Base-by-base conservation (phyloP, 2,329 filamentous ascomycete species). In the Aspergillus clavatus region DNA sequence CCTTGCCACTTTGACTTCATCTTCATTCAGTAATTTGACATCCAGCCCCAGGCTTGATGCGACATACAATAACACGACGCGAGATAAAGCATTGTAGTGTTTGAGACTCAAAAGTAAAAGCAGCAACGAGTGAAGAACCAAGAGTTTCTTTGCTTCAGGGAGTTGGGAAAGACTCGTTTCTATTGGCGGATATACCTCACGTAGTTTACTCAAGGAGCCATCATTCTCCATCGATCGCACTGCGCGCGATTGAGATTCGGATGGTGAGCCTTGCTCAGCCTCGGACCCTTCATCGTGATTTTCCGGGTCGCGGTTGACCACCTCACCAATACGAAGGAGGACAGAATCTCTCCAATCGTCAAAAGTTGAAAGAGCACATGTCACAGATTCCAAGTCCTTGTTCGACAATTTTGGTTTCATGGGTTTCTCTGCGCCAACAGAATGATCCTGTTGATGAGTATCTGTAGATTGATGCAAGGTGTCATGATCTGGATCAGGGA, bases 301-400 rank as follows among this genome's bases (percentile, higher is more conserved):
- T n/a, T 78, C 74, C 42, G 71, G 74, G 8, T 74, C 66, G 31
- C 62, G 61, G 33, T 77, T 75, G 14, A 89, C 76, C 27, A 89
- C 78, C 54, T 93, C 84, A 14, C 82, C 80, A 19, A 95, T 72
- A 11, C 89, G 80, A 45, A 80, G 76, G 31, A 87, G 71, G 7
- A 95, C 79, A 10, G 75, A 73, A 5, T 81, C 76, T 57, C 87
- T 80, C 91, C 91, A 97, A 52, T 88, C 84, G 46, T 86, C 82
- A 61, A 91, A 95, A 61, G 84, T 82, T 5, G 76, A 70, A 4
- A 94, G 63, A 1, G 83, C 78, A 43, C 85, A 82, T 51, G 79
- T 48, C 45, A 64, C 60, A 5, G 81, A 70, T 83, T 89, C 56
- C 89, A 68, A 56, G 55, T 62, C 48, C 14, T 57, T 51, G 8